phyloP scores from a whole-genome alignment of 2,329 filamentous ascomycete genomes.

The Macrophomina phaseolina region DNA sequence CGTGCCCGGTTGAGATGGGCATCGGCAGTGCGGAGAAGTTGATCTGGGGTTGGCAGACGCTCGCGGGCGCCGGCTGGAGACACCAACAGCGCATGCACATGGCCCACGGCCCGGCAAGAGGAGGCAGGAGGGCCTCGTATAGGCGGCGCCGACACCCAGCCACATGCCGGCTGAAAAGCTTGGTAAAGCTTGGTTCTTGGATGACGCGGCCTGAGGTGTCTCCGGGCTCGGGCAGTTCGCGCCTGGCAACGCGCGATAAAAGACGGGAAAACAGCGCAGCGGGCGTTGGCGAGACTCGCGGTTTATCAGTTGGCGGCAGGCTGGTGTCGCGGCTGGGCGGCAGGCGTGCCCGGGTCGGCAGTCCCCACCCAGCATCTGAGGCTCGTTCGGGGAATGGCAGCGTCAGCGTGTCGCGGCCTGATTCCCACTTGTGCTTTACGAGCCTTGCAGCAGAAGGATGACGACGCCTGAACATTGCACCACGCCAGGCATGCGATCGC shows the following conservation, averaged over 20 bases:
- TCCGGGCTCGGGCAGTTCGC: background rate
- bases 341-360: background rate
- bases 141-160: background rate
- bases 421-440: slow-evolving; percentile 4
- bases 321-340: background rate
- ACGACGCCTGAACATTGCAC: slow-evolving; percentile 23
- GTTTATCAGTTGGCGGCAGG: background rate
- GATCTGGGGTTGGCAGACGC: background rate
- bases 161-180: slow-evolving; percentile 23
- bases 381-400: background rate
- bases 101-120: background rate
- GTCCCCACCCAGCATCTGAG: background rate
- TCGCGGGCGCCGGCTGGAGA: background rate
- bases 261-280: background rate
- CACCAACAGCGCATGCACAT: background rate
- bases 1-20: slow-evolving; percentile 40
- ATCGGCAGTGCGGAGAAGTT: background rate
- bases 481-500: slow-evolving; percentile 23
- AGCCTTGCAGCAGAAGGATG: slow-evolving; percentile 5
- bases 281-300: background rate
- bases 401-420: slow-evolving; percentile 6
- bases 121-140: background rate
- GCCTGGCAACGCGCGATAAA: background rate
- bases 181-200: slow-evolving; percentile 26
- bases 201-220: slow-evolving; percentile 14